phyloP scores from a whole-genome alignment of 2,329 filamentous ascomycete species.

The Sarocladiaceae sp. region DNA sequence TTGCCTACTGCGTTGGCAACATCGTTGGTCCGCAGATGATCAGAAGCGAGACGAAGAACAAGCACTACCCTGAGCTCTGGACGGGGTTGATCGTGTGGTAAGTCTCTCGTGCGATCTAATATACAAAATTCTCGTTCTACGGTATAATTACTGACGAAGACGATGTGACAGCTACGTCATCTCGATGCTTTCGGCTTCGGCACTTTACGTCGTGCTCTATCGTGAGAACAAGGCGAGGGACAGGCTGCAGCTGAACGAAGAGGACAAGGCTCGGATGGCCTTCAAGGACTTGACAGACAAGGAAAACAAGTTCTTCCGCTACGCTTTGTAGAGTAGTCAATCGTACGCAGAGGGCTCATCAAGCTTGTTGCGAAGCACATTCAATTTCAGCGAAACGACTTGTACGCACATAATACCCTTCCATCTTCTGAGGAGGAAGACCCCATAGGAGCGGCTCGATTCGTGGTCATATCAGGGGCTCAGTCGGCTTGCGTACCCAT shows the following conservation, averaged over 20 bases:
- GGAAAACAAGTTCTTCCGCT: slow-evolving; percentile 64
- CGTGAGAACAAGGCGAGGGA: slow-evolving; percentile 54
- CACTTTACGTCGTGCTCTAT: slow-evolving; percentile 55
- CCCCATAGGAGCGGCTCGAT: too few relatives aligned
- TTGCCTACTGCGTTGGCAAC: slow-evolving; percentile 71
- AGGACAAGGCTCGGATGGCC: slow-evolving; percentile 58
- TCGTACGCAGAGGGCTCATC: too few relatives aligned
- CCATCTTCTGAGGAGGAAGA: too few relatives aligned
- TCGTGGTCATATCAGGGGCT: too few relatives aligned
- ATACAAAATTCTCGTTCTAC: background rate
- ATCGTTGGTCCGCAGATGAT: slow-evolving; percentile 73
- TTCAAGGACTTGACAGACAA: slow-evolving; percentile 67
- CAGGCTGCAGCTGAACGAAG: slow-evolving; percentile 46
- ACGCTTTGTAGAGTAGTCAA: slow-evolving; percentile 35
- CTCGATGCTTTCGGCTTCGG: slow-evolving; percentile 52
- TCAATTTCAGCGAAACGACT: too few relatives aligned
- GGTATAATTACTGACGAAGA: slow-evolving; percentile 11
- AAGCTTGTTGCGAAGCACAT: too few relatives aligned
- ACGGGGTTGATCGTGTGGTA: slow-evolving; percentile 59
- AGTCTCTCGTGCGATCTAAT: slow-evolving; percentile 14
- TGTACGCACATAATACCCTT: too few relatives aligned
- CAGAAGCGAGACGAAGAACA: slow-evolving; percentile 56
- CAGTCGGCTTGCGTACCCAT: too few relatives aligned
- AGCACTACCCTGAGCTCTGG: slow-evolving; percentile 71
- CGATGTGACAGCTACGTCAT: slow-evolving; percentile 54